Conservation (phyloP, 305 asterid species). For the Fraxinus angustifolia region DNA sequence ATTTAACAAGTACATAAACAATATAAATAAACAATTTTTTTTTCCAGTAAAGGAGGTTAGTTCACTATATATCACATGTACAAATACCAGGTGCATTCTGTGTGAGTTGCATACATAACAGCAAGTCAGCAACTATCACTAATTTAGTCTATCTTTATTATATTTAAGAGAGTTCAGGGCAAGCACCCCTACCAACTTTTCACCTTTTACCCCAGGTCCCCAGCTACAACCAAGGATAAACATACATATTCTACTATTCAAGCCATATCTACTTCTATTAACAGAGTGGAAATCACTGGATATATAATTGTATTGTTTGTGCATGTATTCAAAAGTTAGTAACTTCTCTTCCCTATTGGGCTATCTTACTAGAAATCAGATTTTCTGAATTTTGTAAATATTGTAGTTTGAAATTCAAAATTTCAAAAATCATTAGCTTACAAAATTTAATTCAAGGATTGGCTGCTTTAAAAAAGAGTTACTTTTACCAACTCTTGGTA, state of each 20-base stretch:
- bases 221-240: background rate
- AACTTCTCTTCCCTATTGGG: background rate
- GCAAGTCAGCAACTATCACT: background rate
- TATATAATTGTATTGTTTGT: background rate
- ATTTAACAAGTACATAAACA: background rate
- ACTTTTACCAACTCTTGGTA: background rate
- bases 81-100: background rate
- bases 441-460: background rate
- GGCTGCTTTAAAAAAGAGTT: background rate
- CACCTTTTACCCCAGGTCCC: background rate
- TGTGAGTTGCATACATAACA: background rate
- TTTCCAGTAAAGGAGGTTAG: background rate
- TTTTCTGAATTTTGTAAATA: constrained; percentile 8
- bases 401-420: background rate
- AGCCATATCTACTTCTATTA: background rate
- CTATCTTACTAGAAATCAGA: background rate
- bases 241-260: background rate
- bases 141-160: background rate
- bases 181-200: background rate
- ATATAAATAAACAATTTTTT: background rate
- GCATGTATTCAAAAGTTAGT: background rate
- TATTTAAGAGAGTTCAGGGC: background rate
- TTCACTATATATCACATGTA: background rate
- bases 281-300: background rate
- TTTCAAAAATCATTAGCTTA: constrained; percentile 5